Conservation (phyloP, 2,329 filamentous ascomycete species). For the Alternaria metachromatica region DNA sequence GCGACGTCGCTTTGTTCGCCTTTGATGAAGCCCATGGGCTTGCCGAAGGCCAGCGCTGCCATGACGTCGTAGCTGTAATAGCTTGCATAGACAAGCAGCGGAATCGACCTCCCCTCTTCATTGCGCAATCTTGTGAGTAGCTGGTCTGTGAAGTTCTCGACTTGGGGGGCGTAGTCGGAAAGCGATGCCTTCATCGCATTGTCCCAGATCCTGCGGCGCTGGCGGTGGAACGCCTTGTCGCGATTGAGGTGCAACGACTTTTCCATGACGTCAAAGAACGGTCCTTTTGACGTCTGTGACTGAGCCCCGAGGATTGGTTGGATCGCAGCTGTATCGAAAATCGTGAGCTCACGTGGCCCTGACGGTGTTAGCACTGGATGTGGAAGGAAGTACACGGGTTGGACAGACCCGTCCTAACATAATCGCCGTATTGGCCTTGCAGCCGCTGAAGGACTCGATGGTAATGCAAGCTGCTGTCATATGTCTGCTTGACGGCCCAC, state of each 20-base stretch:
- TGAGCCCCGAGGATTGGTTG: conserved; percentile 26
- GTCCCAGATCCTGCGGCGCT: conserved; percentile 39
- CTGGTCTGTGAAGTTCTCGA: conserved; percentile 34
- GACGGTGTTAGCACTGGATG: conserved; percentile 2
- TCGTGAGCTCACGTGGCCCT: conserved; percentile 34
- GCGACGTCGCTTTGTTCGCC: conserved; percentile 38
- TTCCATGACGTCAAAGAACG: conserved; percentile 33
- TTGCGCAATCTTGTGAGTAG: conserved; percentile 23
- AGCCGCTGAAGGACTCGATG: conserved; percentile 25
- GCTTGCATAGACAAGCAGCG: conserved; percentile 51
- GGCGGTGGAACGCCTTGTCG: conserved; percentile 32
- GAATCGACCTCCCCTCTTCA: conserved; percentile 37
- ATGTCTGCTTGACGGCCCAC: conserved; percentile 28
- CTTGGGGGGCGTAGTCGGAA: conserved; percentile 24
- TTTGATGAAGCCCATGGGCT: conserved; percentile 49
- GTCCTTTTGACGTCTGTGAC: conserved; percentile 34
- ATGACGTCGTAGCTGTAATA: conserved; percentile 56
- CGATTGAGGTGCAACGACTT: conserved; percentile 35
- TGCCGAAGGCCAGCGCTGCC: conserved; percentile 54
- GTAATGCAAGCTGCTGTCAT: conserved; percentile 21
- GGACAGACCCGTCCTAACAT: conserved; percentile 31
- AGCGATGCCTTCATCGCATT: conserved; percentile 37
- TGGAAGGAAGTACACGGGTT: background rate
- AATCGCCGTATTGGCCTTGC: conserved; percentile 33
- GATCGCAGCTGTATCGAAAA: conserved; percentile 32